These are phyloP conservation scores for Pisolithus marmoratus DNA, from an alignment of 768 basidiomycete genomes.

Conservation along the genomic window DNA sequence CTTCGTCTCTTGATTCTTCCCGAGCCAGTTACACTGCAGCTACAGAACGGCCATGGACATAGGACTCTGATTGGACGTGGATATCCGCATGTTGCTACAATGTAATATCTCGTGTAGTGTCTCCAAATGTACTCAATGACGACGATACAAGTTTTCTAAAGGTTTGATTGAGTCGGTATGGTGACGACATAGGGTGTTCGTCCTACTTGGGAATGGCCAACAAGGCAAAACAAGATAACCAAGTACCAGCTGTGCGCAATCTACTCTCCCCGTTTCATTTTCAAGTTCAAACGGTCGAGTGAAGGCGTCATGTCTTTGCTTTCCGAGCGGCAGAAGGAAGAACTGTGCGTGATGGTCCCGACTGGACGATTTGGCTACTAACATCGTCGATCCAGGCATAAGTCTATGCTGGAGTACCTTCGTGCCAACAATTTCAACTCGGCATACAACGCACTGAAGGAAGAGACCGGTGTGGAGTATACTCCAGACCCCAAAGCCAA, in stretches of 20 bases:
- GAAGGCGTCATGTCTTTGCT: conserved; percentile 36
- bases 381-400: conserved; percentile 48
- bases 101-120: conserved; percentile 37
- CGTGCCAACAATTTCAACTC: conserved; percentile 58
- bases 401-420: conserved; percentile 77
- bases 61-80: conserved; percentile 56
- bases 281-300: conserved; percentile 4
- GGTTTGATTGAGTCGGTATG: too few relatives aligned
- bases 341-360: conserved; percentile 33
- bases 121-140: conserved; percentile 5
- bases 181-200: too few relatives aligned
- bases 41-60: conserved; percentile 28
- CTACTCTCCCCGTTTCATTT: conserved; percentile 6
- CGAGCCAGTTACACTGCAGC: conserved; percentile 18
- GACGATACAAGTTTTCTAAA: conserved; percentile 10
- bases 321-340: conserved; percentile 43
- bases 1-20: conserved; percentile 16
- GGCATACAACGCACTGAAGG: conserved; percentile 56
- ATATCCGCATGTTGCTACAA: conserved; percentile 44
- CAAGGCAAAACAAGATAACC: conserved; percentile 28
- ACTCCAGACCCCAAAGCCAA: conserved; percentile 83
- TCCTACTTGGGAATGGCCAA: conserved; percentile 12
- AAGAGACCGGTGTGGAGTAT: conserved; percentile 54
- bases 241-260: conserved; percentile 6
- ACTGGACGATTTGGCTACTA: conserved; percentile 6